These are phyloP conservation scores for Umbelopsis sp. DNA, from an alignment of 371 early-diverging fungal species.

Conservation along the genomic window DNA sequence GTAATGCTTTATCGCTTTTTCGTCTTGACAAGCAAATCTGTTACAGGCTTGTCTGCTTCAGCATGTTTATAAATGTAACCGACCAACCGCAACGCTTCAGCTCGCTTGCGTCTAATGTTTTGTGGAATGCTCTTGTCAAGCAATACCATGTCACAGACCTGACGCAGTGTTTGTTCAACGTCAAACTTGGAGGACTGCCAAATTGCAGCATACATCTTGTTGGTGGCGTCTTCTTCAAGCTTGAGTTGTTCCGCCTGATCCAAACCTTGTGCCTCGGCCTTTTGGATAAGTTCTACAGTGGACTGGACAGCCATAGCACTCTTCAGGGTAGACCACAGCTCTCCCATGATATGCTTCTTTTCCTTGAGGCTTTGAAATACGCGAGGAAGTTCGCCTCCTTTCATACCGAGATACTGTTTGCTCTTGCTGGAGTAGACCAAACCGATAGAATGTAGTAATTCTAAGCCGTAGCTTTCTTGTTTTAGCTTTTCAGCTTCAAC, in stretches of 20 bases:
- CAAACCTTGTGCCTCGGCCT: conserved; percentile 82
- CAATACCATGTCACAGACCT: conserved; percentile 87
- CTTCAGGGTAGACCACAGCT: conserved; percentile 87
- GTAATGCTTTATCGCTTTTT: conserved; percentile 25
- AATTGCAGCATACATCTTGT: conserved; percentile 65
- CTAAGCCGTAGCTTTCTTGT: conserved; percentile 88
- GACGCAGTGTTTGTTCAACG: conserved; percentile 83
- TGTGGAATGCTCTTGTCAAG: conserved; percentile 51
- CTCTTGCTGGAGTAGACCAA: conserved; percentile 87
- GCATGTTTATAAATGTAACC: conserved; percentile 52
- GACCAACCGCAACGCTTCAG: conserved; percentile 49
- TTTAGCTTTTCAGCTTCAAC: conserved; percentile 88
- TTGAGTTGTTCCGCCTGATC: conserved; percentile 66
- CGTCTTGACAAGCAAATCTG: conserved; percentile 34
- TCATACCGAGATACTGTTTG: conserved; percentile 74
- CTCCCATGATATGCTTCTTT: conserved; percentile 83
- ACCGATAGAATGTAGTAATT: conserved; percentile 91
- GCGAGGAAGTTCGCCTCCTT: conserved; percentile 62
- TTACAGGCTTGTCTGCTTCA: conserved; percentile 40
- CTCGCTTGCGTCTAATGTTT: conserved; percentile 39
- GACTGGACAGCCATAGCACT: conserved; percentile 91
- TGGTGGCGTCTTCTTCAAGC: conserved; percentile 75
- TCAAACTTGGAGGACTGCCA: conserved; percentile 95
- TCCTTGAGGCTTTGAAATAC: conserved; percentile 70
- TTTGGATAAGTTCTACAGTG: conserved; percentile 80